Evolutionary conservation across 202 grass and related monocot species (phyloP).

Genomic region (Schoenoplectus triqueter): DNA sequence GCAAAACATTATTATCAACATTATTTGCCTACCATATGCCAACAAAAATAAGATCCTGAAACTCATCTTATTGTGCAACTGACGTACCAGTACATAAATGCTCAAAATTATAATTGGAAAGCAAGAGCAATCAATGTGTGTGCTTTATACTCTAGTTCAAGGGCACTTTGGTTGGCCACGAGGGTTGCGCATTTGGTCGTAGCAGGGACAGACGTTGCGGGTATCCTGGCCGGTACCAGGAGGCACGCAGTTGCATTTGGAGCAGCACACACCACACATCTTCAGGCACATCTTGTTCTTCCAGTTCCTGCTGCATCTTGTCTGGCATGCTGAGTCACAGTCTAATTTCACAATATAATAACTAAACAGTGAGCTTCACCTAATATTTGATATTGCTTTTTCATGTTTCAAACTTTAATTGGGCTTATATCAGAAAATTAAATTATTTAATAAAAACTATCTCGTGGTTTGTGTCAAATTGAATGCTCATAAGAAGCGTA

Average conservation of each 20-base stretch:
- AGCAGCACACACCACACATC: conserved; percentile 79
- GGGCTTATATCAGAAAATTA: not conserved
- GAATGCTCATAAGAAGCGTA: too few relatives aligned
- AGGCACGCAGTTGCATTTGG: conserved; percentile 73
- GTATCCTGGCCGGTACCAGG: conserved; percentile 69
- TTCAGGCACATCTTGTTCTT: conserved; percentile 63
- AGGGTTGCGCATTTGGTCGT: conserved; percentile 38
- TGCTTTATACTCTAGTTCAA: conserved; percentile 1
- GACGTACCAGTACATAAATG: not conserved
- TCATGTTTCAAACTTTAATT: not conserved
- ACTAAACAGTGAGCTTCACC: not conserved
- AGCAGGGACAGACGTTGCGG: conserved; percentile 38
- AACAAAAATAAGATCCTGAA: not conserved
- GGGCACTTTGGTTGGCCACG: conserved; percentile 14
- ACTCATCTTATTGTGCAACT: conserved; percentile 29
- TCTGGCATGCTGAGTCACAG: conserved; percentile 50
- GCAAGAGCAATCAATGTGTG: not conserved
- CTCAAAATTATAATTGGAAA: too few relatives aligned
- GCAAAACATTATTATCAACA: not conserved
- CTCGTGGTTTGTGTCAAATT: too few relatives aligned
- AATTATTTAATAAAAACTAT: too few relatives aligned
- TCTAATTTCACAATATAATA: conserved; percentile 43
- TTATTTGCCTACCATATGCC: not conserved
- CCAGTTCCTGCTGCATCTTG: conserved; percentile 70
- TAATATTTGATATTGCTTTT: not conserved